Evolutionary conservation across 805 yeast genomes (phyloP).

Genomic region (Schizosaccharomyces cryophilus): DNA sequence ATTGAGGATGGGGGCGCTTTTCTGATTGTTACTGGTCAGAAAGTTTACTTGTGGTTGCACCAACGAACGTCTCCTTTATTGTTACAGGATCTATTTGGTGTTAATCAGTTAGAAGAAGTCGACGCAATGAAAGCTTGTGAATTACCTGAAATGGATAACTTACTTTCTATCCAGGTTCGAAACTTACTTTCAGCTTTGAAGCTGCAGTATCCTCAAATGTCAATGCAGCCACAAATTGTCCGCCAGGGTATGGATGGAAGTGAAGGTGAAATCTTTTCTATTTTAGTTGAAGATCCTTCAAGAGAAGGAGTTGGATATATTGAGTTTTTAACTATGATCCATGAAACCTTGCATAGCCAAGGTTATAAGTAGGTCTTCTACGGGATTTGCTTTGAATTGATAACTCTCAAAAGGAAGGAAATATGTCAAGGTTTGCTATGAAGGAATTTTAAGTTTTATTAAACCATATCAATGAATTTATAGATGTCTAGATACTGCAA

Average conservation of each 20-base stretch:
- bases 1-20: slow-evolving; percentile 51
- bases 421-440: no score
- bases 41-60: slow-evolving; percentile 39
- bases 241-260: slow-evolving; percentile 41
- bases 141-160: slow-evolving; percentile 48
- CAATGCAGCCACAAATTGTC: slow-evolving; percentile 31
- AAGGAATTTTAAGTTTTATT: no score
- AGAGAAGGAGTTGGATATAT: slow-evolving; percentile 32
- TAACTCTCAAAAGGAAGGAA: no score
- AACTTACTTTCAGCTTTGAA: slow-evolving; percentile 35
- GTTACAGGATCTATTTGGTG: slow-evolving; percentile 52
- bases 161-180: slow-evolving; percentile 41
- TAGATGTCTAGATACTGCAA: no score
- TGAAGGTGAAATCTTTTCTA: slow-evolving; percentile 29
- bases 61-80: slow-evolving; percentile 40
- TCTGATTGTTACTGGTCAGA: slow-evolving; percentile 44
- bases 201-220: slow-evolving; percentile 17
- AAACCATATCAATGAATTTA: no score
- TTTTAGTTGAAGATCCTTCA: slow-evolving; percentile 50
- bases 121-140: slow-evolving; percentile 25
- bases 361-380: not conserved
- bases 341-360: slow-evolving; percentile 17
- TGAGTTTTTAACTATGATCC: slow-evolving; percentile 46
- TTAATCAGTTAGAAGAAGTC: slow-evolving; percentile 22
- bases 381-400: no score